phyloP scores from a whole-genome alignment of 768 basidiomycete genomes.

The Mycena indigotica region DNA sequence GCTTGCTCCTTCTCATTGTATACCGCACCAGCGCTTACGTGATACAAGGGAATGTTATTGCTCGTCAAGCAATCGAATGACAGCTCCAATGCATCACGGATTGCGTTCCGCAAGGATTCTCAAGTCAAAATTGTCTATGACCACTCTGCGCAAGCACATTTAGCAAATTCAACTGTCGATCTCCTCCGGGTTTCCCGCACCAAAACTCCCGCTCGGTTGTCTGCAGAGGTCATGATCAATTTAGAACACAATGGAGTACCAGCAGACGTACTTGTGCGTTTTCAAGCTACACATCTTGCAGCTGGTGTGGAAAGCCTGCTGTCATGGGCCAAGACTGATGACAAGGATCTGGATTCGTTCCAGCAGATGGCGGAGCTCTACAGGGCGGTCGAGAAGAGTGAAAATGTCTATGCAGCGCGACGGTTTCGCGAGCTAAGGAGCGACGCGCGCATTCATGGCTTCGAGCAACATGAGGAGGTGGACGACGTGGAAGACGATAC shows the following conservation, averaged over 20 bases:
- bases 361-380: constrained; percentile 19
- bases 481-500: constrained; percentile 25
- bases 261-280: constrained; percentile 26
- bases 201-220: constrained; percentile 37
- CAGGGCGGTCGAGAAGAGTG: constrained; percentile 22
- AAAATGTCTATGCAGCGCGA: constrained; percentile 25
- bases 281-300: constrained; percentile 28
- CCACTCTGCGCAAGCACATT: constrained; percentile 21
- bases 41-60: constrained; percentile 25
- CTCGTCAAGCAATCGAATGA: constrained; percentile 2
- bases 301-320: constrained; percentile 30
- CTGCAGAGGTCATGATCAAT: constrained; percentile 47
- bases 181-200: constrained; percentile 42
- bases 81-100: not conserved
- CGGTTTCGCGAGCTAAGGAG: constrained; percentile 24
- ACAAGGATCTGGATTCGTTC: constrained; percentile 20
- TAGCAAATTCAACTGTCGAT: constrained; percentile 40
- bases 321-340: constrained; percentile 25
- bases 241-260: constrained; percentile 50
- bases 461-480: constrained; percentile 18
- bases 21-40: too few species aligned
- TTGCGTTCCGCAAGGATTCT: constrained; percentile 27
- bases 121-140: constrained; percentile 38
- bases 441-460: constrained; percentile 27
- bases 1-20: not conserved